Conservation (phyloP, 176 grass and related monocot species). For the Alloteropsis semialata region DNA sequence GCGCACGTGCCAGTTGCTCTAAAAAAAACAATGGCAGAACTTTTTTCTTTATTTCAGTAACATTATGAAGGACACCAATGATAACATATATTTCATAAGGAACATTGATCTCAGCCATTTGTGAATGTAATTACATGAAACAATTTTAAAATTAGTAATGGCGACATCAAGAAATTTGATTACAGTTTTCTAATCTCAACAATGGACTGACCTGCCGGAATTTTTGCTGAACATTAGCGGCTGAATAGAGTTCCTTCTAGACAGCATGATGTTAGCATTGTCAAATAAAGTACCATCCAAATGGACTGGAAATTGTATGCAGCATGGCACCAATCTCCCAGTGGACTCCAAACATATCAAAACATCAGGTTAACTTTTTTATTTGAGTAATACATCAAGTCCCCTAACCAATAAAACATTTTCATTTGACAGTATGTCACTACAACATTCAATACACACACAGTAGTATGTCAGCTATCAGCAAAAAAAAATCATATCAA, state of each 20-base stretch:
- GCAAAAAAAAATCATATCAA: not conserved
- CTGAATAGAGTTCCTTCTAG: conserved; percentile 74
- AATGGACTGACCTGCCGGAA: conserved; percentile 58
- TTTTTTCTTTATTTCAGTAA: conserved; percentile 8
- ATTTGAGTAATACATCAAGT: not conserved
- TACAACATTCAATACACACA: not conserved
- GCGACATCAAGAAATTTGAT: not conserved
- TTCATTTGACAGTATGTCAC: not conserved
- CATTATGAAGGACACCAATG: not conserved
- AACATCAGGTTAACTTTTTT: not conserved
- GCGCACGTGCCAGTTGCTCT: too few species aligned
- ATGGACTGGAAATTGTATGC: conserved; percentile 89
- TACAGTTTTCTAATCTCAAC: not conserved
- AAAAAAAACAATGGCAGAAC: not conserved
- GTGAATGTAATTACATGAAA: not conserved
- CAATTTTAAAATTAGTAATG: not conserved
- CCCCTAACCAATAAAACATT: not conserved
- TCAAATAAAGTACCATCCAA: conserved; percentile 93
- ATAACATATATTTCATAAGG: conserved; percentile 6
- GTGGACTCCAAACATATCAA: conserved; percentile 56
- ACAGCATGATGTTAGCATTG: conserved; percentile 60
- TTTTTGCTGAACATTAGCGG: conserved; percentile 57
- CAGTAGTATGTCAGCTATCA: too few species aligned
- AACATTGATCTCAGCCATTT: not conserved
- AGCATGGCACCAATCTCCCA: conserved; percentile 78